These are phyloP conservation scores for Boletus huronensis DNA, from an alignment of 768 basidiomycete species.

Conservation along the genomic window DNA sequence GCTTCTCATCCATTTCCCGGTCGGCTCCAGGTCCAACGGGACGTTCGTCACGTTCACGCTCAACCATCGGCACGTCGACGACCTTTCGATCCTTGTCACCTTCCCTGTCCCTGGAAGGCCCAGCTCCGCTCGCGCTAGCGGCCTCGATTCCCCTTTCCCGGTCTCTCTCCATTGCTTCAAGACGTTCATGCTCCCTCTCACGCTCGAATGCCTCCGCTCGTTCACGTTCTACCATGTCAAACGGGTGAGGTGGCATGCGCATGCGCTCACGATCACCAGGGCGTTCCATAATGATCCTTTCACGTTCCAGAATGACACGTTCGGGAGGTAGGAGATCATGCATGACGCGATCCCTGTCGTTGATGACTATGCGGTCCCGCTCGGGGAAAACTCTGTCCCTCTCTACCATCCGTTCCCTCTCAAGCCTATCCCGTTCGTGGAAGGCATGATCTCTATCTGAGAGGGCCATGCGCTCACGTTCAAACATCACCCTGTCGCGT, in stretches of 20 bases:
- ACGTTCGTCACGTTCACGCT: conserved; percentile 24
- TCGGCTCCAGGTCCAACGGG: conserved; percentile 16
- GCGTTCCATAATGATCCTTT: conserved; percentile 20
- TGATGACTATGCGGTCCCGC: conserved; percentile 23
- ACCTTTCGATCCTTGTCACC: conserved; percentile 21
- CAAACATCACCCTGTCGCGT: conserved; percentile 21
- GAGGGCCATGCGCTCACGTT: conserved; percentile 22
- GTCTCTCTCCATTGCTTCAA: conserved; percentile 30
- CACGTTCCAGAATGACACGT: conserved; percentile 20
- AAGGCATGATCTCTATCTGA: conserved; percentile 22
- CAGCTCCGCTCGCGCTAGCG: neutral
- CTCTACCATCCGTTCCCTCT: conserved; percentile 22
- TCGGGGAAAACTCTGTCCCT: conserved; percentile 22
- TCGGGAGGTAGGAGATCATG: conserved; percentile 19
- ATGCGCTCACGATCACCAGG: conserved; percentile 26
- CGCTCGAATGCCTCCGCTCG: conserved; percentile 31
- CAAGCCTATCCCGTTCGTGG: conserved; percentile 22
- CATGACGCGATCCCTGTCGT: conserved; percentile 24
- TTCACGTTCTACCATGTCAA: conserved; percentile 25
- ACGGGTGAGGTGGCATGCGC: conserved; percentile 19
- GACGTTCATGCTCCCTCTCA: conserved; percentile 32
- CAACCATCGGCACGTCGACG: conserved; percentile 13
- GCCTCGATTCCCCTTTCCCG: conserved; percentile 27
- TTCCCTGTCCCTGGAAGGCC: conserved; percentile 22
- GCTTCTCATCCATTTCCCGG: conserved; percentile 22